Evolutionary conservation across 257 asterid species (phyloP), one percentile per base, ranked within the genome.

Genomic region (Datura wrightii): DNA sequence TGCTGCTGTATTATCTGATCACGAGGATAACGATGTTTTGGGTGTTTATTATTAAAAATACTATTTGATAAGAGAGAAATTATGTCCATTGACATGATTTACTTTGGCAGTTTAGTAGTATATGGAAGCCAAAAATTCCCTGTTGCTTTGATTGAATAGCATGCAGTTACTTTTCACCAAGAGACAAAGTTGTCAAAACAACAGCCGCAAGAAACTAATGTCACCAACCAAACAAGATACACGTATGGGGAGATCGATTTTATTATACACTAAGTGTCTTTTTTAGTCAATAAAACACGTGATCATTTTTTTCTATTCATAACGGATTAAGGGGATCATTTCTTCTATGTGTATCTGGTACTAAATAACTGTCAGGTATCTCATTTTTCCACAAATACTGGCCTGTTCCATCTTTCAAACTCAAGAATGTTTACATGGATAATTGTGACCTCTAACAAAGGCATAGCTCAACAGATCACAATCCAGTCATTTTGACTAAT

Each of bases 321-420:
- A 24, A 24, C 31, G 31, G 31, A 24, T 24, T 24, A 24, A 24
- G 31, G 31, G 31, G 1, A 24, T 24, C 31, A 24, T 24, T 24
- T 24, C 31, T 24, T 24, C 31, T 24, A 24, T 24, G 42, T 39
- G 42, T 39, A 63, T 63, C 4, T 63, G 42, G 18, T 10, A 63
- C 14, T 31, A 63, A 31, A 63, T 5, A 31, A 34, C 10, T 39
- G 79, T 39, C 48, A 18, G 37, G 56, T 5, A 71, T 44, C 79
- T 44, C 39, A 71, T 18, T 71, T 71, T 71, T n/a, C 58, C 58
- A 71, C 56, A 71, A 71, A 46, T 46, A 46, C 58, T 46, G 41
- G 50, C 34, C 16, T 79, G 67, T 42, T 80, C 16, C 80, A 53
- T 52, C 85, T 67, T 83, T 71, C 80, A 34, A 67, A 56, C 80